A percentile compares a stretch with the other conserved stretches of the same genome.
Conservation (phyloP, 352 stramenopile species). For the Achlya hypogyna region DNA sequence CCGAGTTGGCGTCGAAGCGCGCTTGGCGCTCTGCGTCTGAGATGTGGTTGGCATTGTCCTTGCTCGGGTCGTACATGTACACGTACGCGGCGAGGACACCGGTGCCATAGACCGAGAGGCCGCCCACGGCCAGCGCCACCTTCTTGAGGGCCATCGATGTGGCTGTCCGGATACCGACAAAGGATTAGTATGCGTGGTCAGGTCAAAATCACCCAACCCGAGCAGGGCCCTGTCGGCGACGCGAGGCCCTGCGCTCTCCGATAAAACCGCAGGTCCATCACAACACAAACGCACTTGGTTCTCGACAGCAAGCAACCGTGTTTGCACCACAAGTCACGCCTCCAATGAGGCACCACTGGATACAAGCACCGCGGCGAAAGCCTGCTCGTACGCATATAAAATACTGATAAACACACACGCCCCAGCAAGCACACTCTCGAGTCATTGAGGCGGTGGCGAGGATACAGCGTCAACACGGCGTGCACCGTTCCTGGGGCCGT, state of each 20-base stretch:
- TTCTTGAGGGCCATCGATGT: conserved; percentile 10
- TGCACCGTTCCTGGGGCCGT: background rate
- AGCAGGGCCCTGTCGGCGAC: too few relatives aligned
- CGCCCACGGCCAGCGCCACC: conserved; percentile 25
- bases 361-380: too few relatives aligned
- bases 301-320: too few relatives aligned
- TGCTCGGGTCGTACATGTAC: conserved; percentile 59
- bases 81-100: conserved; percentile 52
- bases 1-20: conserved; percentile 64
- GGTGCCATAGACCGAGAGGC: conserved; percentile 45
- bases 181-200: background rate
- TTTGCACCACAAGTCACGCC: too few relatives aligned
- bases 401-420: too few relatives aligned
- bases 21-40: conserved; percentile 41
- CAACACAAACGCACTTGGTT: background rate
- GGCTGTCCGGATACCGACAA: background rate
- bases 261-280: background rate
- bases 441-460: background rate
- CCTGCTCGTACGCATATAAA: too few relatives aligned
- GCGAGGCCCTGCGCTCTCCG: background rate
- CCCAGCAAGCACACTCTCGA: too few relatives aligned
- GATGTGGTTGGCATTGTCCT: conserved; percentile 26
- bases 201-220: background rate
- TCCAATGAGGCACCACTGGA: too few relatives aligned
- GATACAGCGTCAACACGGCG: background rate